These are phyloP conservation scores for Clonostachys rhizophaga DNA, from an alignment of 2,329 filamentous ascomycete genomes.

Conservation along the genomic window DNA sequence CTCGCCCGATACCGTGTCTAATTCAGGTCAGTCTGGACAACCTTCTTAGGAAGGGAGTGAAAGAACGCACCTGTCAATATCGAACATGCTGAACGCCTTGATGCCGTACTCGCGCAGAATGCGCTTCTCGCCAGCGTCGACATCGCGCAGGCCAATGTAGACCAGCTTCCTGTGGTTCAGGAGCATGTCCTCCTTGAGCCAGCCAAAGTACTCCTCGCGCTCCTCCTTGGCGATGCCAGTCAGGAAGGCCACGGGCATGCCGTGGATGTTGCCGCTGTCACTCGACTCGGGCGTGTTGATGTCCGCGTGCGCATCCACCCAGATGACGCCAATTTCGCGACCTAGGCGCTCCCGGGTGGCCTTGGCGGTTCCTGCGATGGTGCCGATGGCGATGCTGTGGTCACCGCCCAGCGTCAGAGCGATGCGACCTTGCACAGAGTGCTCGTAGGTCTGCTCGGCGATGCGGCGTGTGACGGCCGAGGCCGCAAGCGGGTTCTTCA, in stretches of 20 bases:
- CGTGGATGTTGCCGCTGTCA: slow-evolving; percentile 90
- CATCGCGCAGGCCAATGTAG: slow-evolving; percentile 92
- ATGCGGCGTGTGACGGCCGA: slow-evolving; percentile 80
- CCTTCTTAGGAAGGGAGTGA: background rate
- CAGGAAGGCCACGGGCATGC: slow-evolving; percentile 93
- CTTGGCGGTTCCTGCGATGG: slow-evolving; percentile 80
- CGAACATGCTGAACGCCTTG: slow-evolving; percentile 97
- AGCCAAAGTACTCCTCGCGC: slow-evolving; percentile 79
- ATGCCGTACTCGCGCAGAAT: slow-evolving; percentile 85
- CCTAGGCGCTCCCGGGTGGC: slow-evolving; percentile 78
- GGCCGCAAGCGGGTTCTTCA: slow-evolving; percentile 90
- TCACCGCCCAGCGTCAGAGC: slow-evolving; percentile 93
- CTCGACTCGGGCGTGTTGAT: slow-evolving; percentile 95
- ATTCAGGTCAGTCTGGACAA: background rate
- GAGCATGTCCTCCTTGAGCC: slow-evolving; percentile 71
- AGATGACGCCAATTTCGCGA: slow-evolving; percentile 89
- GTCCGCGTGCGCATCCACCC: slow-evolving; percentile 97
- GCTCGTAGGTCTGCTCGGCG: slow-evolving; percentile 79
- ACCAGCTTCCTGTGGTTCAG: slow-evolving; percentile 80
- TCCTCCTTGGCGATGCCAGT: slow-evolving; percentile 79
- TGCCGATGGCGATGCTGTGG: slow-evolving; percentile 94
- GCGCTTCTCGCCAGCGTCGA: slow-evolving; percentile 90
- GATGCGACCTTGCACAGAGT: slow-evolving; percentile 77
- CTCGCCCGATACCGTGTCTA: slow-evolving; percentile 86
- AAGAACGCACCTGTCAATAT: slow-evolving; percentile 73